These are phyloP conservation scores for Funneliformis caledonium DNA, from an alignment of 371 early-diverging fungal species.

Conservation along the genomic window DNA sequence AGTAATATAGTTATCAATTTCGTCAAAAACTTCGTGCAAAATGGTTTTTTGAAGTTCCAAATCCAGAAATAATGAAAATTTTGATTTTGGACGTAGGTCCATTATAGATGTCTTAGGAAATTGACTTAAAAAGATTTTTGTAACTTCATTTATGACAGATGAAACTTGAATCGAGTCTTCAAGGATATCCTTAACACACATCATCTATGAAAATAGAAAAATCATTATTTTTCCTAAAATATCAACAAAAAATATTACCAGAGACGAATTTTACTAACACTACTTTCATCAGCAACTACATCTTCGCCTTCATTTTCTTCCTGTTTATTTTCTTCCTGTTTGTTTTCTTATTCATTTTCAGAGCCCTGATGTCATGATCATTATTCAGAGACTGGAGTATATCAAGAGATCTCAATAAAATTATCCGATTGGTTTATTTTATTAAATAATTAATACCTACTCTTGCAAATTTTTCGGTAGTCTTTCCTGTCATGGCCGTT, in stretches of 20 bases:
- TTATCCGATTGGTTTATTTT: constrained; percentile 1
- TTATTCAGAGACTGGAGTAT: constrained; percentile 28
- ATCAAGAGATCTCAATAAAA: constrained; percentile 30
- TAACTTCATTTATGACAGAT: too few relatives aligned
- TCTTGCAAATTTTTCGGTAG: constrained; percentile 31
- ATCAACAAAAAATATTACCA: too few relatives aligned
- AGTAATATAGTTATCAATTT: constrained; percentile 30
- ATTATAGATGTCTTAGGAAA: background rate
- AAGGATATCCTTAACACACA: too few relatives aligned
- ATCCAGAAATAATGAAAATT: constrained; percentile 30
- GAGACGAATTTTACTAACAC: too few relatives aligned
- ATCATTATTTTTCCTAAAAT: too few relatives aligned
- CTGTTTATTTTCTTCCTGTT: too few relatives aligned
- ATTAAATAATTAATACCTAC: constrained; percentile 31
- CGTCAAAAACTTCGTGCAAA: constrained; percentile 25
- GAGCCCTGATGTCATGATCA: constrained; percentile 22
- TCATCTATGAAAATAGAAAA: too few relatives aligned
- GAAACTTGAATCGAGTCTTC: too few relatives aligned
- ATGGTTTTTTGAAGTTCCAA: constrained; percentile 16
- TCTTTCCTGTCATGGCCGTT: constrained; percentile 34
- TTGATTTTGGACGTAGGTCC: constrained; percentile 28
- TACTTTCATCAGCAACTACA: too few relatives aligned
- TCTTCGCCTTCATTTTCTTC: too few relatives aligned
- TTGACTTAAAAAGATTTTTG: too few relatives aligned
- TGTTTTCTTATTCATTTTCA: background rate